These are phyloP conservation scores for Somion occarium DNA, from an alignment of 1,284 basidiomycete species.

Conservation along the genomic window DNA sequence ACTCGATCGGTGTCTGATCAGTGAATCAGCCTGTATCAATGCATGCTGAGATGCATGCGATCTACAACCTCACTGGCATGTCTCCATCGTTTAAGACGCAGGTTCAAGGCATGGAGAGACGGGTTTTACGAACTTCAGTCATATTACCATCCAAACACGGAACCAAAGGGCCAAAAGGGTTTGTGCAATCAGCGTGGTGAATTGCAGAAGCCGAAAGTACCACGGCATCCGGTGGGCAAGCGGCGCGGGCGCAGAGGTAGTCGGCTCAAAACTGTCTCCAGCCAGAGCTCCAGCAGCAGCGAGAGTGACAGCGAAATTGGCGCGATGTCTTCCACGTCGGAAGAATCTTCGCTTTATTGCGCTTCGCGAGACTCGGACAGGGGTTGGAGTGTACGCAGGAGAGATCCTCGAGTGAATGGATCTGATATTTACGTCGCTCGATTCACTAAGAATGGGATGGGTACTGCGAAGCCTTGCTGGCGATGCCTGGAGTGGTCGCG, in stretches of 20 bases:
- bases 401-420: conserved; percentile 43
- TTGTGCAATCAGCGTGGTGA: not conserved
- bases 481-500: conserved; percentile 51
- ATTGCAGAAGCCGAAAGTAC: not conserved
- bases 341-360: too few relatives aligned
- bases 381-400: conserved; percentile 33
- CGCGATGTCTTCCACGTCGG: too few relatives aligned
- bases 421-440: conserved; percentile 54
- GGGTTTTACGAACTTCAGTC: conserved; percentile 25
- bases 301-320: not conserved
- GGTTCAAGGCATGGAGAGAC: conserved; percentile 38
- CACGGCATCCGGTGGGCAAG: not conserved
- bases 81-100: conserved; percentile 51
- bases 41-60: conserved; percentile 62
- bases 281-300: too few relatives aligned
- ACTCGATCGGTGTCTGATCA: not conserved
- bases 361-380: conserved; percentile 20
- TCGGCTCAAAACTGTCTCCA: not conserved
- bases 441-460: conserved; percentile 43
- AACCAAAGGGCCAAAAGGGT: conserved; percentile 27
- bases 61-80: conserved; percentile 48
- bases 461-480: conserved; percentile 48
- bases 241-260: not conserved
- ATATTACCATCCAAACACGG: conserved; percentile 21
- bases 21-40: conserved; percentile 48